phyloP scores from a whole-genome alignment of 768 basidiomycete genomes.

The Strobilomyces echinocephalus region DNA sequence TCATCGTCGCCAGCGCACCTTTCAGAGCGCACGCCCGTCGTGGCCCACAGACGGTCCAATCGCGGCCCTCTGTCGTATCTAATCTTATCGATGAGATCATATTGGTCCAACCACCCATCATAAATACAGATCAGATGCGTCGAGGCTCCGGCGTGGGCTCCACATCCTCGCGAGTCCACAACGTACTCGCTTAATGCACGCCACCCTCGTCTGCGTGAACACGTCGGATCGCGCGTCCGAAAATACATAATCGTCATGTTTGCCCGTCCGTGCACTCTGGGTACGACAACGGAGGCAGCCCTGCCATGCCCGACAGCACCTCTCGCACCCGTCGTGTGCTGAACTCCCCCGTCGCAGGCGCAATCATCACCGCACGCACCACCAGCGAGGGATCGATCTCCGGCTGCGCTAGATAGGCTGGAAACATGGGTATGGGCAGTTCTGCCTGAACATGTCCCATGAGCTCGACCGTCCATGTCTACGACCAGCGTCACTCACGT shows the following conservation, averaged over 20 bases:
- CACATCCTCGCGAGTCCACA: conserved; percentile 27
- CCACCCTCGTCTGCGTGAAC: conserved; percentile 5
- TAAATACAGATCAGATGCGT: conserved; percentile 26
- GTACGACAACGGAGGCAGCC: conserved; percentile 17
- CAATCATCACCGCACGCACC: conserved; percentile 50
- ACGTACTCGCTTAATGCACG: conserved; percentile 26
- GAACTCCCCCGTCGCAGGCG: conserved; percentile 41
- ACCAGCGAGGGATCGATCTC: conserved; percentile 43
- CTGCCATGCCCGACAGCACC: conserved; percentile 20
- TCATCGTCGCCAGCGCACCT: neutral
- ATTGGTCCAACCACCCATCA: conserved; percentile 13
- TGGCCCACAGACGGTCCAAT: conserved; percentile 1
- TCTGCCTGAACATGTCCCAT: conserved; percentile 27
- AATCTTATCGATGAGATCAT: conserved; percentile 27
- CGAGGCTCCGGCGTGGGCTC: conserved; percentile 27
- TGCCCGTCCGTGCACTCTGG: conserved; percentile 14
- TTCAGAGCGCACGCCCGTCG: no score
- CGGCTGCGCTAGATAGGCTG: conserved; percentile 37
- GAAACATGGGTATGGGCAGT: conserved; percentile 40
- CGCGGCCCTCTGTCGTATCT: conserved; percentile 20
- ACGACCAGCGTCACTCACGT: conserved; percentile 32
- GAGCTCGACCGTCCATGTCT: conserved; percentile 10
- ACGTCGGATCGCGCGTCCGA: conserved; percentile 19
- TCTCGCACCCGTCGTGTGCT: conserved; percentile 28
- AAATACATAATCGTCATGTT: conserved; percentile 6